phyloP scores from a whole-genome alignment of 2,329 filamentous ascomycete genomes.

The Ophiosphaerella herpotricha region DNA sequence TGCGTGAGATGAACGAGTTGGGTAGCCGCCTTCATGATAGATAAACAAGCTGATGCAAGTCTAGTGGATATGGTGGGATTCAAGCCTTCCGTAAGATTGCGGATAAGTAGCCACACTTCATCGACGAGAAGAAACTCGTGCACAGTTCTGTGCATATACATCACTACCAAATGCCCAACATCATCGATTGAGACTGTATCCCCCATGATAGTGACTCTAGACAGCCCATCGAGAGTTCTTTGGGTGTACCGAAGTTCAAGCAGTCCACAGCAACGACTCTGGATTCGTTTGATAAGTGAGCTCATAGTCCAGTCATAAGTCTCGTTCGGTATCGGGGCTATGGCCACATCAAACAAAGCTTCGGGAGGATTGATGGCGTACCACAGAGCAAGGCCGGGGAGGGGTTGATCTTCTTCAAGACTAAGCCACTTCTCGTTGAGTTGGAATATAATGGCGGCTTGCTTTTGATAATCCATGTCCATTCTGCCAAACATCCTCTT shows the following conservation, averaged over 20 bases:
- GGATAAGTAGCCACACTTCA: not conserved
- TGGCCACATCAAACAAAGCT: not conserved
- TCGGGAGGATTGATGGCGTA: not conserved
- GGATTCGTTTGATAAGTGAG: not conserved
- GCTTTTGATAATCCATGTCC: not conserved
- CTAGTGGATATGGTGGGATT: not conserved
- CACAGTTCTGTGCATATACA: not conserved
- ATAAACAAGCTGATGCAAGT: not conserved
- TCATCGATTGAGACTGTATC: not conserved
- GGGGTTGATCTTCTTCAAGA: not conserved
- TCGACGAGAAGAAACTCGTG: not conserved
- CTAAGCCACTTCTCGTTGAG: not conserved
- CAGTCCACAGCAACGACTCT: not conserved
- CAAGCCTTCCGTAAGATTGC: not conserved
- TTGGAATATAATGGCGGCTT: not conserved
- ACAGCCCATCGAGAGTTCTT: not conserved
- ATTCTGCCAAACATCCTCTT: conserved; percentile 9
- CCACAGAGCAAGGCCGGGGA: not conserved
- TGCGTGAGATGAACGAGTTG: not conserved
- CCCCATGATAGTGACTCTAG: too few species aligned
- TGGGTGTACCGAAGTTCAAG: not conserved
- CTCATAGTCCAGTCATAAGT: not conserved
- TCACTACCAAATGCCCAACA: not conserved
- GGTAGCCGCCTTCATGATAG: not conserved
- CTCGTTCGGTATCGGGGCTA: not conserved